phyloP scores from a whole-genome alignment of 768 basidiomycete species.

The Pisolithus tinctorius region DNA sequence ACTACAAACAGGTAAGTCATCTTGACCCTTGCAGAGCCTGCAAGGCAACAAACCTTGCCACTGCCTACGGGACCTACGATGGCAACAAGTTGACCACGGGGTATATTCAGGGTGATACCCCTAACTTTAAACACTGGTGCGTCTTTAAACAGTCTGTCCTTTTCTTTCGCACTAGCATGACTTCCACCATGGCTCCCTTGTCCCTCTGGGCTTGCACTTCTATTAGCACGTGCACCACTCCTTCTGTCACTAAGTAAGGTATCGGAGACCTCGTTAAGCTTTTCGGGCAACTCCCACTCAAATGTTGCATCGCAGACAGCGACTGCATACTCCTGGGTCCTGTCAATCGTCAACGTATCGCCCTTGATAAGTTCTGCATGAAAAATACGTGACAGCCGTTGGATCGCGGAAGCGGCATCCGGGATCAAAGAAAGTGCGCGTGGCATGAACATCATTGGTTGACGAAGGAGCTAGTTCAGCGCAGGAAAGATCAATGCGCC shows the following conservation, averaged over 20 bases:
- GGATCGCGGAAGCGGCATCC: conserved; percentile 58
- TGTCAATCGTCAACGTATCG: conserved; percentile 38
- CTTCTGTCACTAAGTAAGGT: not conserved
- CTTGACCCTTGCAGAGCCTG: not conserved
- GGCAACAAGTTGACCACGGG: conserved; percentile 52
- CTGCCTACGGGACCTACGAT: conserved; percentile 66
- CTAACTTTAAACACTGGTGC: conserved; percentile 37
- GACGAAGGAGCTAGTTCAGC: conserved; percentile 45
- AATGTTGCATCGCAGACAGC: conserved; percentile 50
- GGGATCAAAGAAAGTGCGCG: conserved; percentile 55
- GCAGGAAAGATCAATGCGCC: not conserved
- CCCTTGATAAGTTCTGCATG: conserved; percentile 45
- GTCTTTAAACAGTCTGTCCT: conserved; percentile 1
- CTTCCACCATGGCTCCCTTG: not conserved
- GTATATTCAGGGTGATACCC: conserved; percentile 45
- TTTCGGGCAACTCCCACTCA: conserved; percentile 47
- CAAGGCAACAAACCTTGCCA: conserved; percentile 38
- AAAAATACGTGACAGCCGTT: conserved; percentile 38
- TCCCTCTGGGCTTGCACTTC: not conserved
- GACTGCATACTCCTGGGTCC: conserved; percentile 41
- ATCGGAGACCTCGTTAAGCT: conserved; percentile 2
- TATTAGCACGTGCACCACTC: not conserved
- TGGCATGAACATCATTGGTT: conserved; percentile 64
- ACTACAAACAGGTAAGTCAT: conserved; percentile 14
- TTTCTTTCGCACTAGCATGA: conserved; percentile 1